A percentile compares a stretch with the other conserved stretches of the same genome.
These are phyloP conservation scores for Meira miltonrushii DNA, from an alignment of 1,284 basidiomycete species.

Conservation along the genomic window DNA sequence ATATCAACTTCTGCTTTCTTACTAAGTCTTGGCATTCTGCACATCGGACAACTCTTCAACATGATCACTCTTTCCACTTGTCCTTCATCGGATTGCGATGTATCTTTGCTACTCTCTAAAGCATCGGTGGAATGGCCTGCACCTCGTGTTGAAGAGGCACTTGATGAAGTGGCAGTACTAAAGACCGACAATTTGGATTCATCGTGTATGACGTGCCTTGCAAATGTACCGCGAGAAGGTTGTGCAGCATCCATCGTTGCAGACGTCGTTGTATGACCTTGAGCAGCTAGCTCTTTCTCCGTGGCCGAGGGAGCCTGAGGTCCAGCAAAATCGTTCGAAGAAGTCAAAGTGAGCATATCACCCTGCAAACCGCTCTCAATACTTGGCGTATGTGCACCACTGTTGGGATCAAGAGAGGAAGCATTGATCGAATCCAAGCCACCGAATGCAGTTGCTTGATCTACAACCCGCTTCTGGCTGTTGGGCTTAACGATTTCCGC, in stretches of 20 bases:
- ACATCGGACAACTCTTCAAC: slow-evolving; percentile 86
- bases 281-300: slow-evolving; percentile 5
- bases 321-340: slow-evolving; percentile 13
- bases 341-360: slow-evolving; percentile 2
- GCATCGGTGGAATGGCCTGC: neutral
- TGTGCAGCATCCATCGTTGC: neutral
- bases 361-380: slow-evolving; percentile 14
- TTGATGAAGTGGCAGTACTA: neutral
- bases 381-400: slow-evolving; percentile 27
- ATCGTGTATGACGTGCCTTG: neutral
- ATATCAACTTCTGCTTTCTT: slow-evolving; percentile 88
- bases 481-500: slow-evolving; percentile 35
- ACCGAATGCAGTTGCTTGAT: slow-evolving; percentile 11
- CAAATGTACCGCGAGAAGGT: neutral
- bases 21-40: slow-evolving; percentile 77
- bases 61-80: slow-evolving; percentile 78
- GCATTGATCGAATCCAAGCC: too few species aligned
- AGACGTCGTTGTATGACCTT: neutral
- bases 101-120: neutral
- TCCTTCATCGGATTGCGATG: neutral
- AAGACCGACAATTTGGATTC: slow-evolving; percentile 1
- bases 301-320: slow-evolving; percentile 22
- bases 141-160: neutral
- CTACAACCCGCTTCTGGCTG: slow-evolving; percentile 22
- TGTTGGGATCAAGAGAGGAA: neutral